phyloP scores from a whole-genome alignment of 306 rosid genomes.

The Cucurbita pepo region DNA sequence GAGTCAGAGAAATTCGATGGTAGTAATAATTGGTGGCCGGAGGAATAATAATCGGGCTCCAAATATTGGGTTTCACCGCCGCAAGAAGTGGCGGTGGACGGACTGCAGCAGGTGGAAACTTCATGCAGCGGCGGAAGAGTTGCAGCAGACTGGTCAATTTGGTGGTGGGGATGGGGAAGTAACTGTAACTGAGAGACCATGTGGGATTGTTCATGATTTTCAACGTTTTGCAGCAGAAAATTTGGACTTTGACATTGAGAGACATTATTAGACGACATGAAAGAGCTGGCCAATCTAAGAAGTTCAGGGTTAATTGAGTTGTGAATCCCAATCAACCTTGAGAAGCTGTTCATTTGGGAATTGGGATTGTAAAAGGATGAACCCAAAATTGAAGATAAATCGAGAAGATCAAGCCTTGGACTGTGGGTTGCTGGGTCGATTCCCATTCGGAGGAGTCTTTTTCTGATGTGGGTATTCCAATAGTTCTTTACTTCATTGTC shows the following conservation, averaged over 20 bases:
- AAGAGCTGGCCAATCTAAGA: background rate
- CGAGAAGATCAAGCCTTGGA: constrained; percentile 3
- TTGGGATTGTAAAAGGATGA: background rate
- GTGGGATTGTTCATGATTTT: background rate
- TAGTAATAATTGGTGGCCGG: background rate
- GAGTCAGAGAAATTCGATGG: constrained; percentile 20
- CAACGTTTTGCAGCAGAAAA: background rate
- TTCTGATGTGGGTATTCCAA: constrained; percentile 9
- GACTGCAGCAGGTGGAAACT: constrained; percentile 1
- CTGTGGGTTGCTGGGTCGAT: constrained; percentile 5
- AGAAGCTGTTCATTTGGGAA: background rate
- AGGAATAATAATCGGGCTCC: constrained; percentile 10
- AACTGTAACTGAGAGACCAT: background rate
- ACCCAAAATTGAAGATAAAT: constrained; percentile 1
- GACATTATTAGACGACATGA: background rate
- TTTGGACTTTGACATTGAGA: background rate
- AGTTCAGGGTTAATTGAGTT: background rate
- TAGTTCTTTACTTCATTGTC: constrained; percentile 10
- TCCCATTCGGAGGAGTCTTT: constrained; percentile 6
- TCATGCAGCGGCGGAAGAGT: constrained; percentile 18
- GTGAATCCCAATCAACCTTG: background rate
- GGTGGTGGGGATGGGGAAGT: constrained; percentile 5
- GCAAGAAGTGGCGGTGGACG: constrained; percentile 9
- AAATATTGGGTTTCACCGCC: constrained; percentile 14
- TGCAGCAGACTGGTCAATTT: constrained; percentile 1